Evolutionary conservation across 768 basidiomycete species (phyloP), one percentile per base, ranked within the genome.

Genomic region (Lactarius evosmus): DNA sequence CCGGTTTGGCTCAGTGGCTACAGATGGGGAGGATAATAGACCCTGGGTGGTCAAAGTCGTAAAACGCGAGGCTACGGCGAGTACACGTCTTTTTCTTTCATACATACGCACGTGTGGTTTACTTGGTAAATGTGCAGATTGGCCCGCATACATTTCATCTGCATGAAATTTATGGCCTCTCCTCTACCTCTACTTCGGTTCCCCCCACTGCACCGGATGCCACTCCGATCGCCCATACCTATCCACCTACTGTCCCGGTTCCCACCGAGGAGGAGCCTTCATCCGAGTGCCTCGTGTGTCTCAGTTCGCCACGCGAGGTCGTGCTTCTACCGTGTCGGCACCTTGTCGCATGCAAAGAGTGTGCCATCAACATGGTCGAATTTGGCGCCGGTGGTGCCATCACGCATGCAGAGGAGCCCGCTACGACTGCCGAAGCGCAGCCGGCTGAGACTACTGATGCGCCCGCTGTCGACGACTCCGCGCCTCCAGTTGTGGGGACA

Each of bases 321-420:
- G 93, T 98, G 7, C 83, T 98, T 14, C 83, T 97, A 6, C 95
- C 95, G 0, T 98, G 95, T 74, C 79, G 95, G 53, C 95, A 98
- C 76, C 82, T 98, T 33, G 95, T 98, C 62, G 95, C 95, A 5
- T 98, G 95, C 78, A 88, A 91, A 70, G 95, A 96, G 52, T 98
- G 95, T 71, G 95, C 95, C 0, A 76, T 97, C 58, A 96, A 96
- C 72, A 98, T 98, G 95, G 88, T 98, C 55, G 95, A 98, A 74
- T 98, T 94, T 73, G 95, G 95, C 32, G 95, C 95, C 0, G 95
- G 95, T 3, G 95, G 95, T 3, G 87, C 81, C 54, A 89, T 96
- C 56, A 82, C 81, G n/a, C 86, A 91, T 57, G 70, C 76, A 2
- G 78, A 80, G 7, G 80, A 80, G 19, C 69, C 70, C 14, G 73